Percentiles rank a stretch among this genome's conserved stretches.
phyloP scores from a whole-genome alignment of 1,284 basidiomycete species.

The Pholiota adiposa region DNA sequence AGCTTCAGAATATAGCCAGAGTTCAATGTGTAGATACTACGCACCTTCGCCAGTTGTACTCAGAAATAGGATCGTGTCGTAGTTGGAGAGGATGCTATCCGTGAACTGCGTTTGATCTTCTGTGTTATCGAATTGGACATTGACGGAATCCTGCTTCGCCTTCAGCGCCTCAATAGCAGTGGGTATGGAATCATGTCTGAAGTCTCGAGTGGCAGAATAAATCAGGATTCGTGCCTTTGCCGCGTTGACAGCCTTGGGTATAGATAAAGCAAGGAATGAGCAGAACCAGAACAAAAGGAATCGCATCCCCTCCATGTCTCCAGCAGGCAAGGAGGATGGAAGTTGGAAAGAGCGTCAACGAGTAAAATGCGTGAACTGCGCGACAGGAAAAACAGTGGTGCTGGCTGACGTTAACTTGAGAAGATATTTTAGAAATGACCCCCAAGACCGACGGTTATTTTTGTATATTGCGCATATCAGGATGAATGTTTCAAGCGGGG shows the following conservation, averaged over 20 bases:
- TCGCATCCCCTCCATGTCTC: neutral
- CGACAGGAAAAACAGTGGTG: neutral
- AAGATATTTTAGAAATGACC: neutral
- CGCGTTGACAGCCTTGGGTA: conserved; percentile 10
- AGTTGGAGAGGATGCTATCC: conserved; percentile 55
- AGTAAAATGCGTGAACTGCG: neutral
- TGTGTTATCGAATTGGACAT: conserved; percentile 65
- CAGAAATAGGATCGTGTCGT: conserved; percentile 75
- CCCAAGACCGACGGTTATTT: neutral
- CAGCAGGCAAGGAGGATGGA: too few species aligned
- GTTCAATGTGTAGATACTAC: conserved; percentile 3
- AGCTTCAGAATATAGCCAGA: neutral
- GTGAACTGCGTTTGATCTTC: conserved; percentile 68
- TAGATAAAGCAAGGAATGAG: conserved; percentile 4
- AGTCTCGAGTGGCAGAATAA: conserved; percentile 57
- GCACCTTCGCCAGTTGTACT: conserved; percentile 71
- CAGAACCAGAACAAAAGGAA: neutral
- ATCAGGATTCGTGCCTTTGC: conserved; percentile 46
- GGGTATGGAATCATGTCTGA: conserved; percentile 80
- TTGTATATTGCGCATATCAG: neutral
- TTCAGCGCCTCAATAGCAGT: conserved; percentile 54
- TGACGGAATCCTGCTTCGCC: conserved; percentile 38
- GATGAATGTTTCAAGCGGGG: neutral
- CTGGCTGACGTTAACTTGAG: neutral
- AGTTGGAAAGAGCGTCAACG: neutral